Evolutionary conservation across 305 asterid genomes (phyloP).

Genomic region (Rubia tinctorum): DNA sequence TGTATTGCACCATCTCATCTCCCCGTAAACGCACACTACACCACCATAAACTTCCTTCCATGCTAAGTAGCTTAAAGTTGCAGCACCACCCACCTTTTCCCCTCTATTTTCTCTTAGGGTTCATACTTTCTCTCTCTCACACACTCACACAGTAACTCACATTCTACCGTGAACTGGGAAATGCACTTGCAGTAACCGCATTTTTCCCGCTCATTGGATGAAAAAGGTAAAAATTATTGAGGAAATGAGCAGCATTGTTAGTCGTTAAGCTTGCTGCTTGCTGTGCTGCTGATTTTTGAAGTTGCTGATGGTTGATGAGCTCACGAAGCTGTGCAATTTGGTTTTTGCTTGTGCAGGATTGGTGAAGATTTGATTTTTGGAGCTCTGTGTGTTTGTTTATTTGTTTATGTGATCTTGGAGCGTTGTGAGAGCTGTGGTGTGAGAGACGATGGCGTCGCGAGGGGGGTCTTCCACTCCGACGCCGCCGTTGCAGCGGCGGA

Average conservation of each 20-base stretch:
- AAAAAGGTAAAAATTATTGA: background rate
- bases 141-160: background rate
- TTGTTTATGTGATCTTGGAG: background rate
- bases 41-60: conserved; percentile 12
- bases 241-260: background rate
- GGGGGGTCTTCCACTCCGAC: conserved; percentile 49
- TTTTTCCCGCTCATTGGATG: background rate
- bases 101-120: conserved; percentile 14
- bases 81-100: conserved; percentile 18
- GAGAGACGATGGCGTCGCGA: conserved; percentile 55
- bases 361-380: background rate
- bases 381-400: background rate
- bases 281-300: background rate
- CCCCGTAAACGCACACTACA: background rate
- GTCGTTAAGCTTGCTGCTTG: background rate
- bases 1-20: conserved; percentile 11
- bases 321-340: background rate
- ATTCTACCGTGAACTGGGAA: background rate
- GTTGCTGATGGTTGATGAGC: conserved; percentile 3
- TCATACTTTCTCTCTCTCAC: conserved; percentile 2
- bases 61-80: conserved; percentile 29
- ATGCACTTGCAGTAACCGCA: background rate
- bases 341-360: background rate
- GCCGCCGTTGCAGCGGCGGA: conserved; percentile 75
- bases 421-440: background rate